Percentiles rank a stretch among this genome's conserved stretches.
These are phyloP conservation scores for Phytopythium cucurbitacearum DNA, from an alignment of 352 stramenopile species.

Conservation along the genomic window DNA sequence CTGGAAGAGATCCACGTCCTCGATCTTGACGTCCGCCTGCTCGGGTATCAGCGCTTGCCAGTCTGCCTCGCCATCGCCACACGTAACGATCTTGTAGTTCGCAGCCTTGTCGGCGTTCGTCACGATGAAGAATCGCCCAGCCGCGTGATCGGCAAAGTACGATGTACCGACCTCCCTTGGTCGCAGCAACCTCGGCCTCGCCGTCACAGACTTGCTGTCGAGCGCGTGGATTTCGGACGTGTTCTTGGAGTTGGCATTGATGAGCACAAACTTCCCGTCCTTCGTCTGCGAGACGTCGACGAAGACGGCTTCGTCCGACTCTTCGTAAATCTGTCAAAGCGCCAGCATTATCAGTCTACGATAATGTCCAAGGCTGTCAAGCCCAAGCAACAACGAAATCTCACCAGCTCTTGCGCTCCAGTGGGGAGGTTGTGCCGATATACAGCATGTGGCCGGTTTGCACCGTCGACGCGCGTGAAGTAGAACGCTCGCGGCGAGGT, in stretches of 20 bases:
- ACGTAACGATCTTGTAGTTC: constrained; percentile 75
- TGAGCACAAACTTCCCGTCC: constrained; percentile 70
- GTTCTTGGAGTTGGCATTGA: constrained; percentile 88
- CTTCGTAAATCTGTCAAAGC: constrained; percentile 58
- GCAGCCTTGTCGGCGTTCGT: constrained; percentile 65
- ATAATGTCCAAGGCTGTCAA: background rate
- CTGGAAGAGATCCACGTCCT: constrained; percentile 86
- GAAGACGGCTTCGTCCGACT: constrained; percentile 72
- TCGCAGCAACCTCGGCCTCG: constrained; percentile 40
- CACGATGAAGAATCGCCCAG: constrained; percentile 69
- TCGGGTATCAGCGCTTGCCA: constrained; percentile 59
- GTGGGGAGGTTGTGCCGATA: constrained; percentile 57
- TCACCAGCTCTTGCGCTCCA: constrained; percentile 45
- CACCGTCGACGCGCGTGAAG: constrained; percentile 64
- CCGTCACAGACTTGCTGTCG: constrained; percentile 15
- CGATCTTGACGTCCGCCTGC: constrained; percentile 71
- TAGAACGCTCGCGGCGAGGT: constrained; percentile 40
- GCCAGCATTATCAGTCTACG: background rate
- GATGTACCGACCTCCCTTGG: constrained; percentile 46
- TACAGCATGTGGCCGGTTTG: constrained; percentile 57
- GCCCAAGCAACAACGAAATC: constrained; percentile 2
- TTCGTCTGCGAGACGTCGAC: constrained; percentile 85
- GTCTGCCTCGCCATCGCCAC: background rate
- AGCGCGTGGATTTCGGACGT: constrained; percentile 80
- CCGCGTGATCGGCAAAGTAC: constrained; percentile 85